A percentile compares a stretch with the other conserved stretches of the same genome.
Evolutionary conservation across 257 asterid genomes (phyloP).

Genomic region (Nicotiana benthamiana): DNA sequence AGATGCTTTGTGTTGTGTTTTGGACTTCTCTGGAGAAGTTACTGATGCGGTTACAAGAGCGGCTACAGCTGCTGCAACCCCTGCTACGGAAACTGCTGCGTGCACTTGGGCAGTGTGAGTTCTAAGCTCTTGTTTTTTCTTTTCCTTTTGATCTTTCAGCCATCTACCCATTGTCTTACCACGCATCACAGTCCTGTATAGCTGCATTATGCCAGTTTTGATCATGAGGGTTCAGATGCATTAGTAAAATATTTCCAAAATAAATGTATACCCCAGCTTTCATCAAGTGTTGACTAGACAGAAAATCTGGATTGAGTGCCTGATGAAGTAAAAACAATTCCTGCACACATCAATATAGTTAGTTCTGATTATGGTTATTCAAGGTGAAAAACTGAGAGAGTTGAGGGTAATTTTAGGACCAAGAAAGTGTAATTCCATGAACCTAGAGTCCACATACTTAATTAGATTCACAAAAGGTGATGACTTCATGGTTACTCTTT

Average conservation of each 20-base stretch:
- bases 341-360: slow-evolving; percentile 25
- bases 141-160: slow-evolving; percentile 73
- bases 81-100: slow-evolving; percentile 77
- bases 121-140: slow-evolving; percentile 71
- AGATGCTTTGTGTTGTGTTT: slow-evolving; percentile 30
- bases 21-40: slow-evolving; percentile 35
- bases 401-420: not conserved
- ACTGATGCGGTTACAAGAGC: slow-evolving; percentile 56
- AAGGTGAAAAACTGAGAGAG: not conserved
- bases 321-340: slow-evolving; percentile 61
- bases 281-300: slow-evolving; percentile 45
- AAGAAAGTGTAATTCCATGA: not conserved
- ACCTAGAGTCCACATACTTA: not conserved
- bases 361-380: not conserved
- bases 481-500: not conserved
- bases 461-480: not conserved
- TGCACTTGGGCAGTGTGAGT: slow-evolving; percentile 79
- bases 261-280: slow-evolving; percentile 45
- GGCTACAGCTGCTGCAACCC: slow-evolving; percentile 87
- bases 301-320: slow-evolving; percentile 54
- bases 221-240: not conserved
- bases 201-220: slow-evolving; percentile 20
- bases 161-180: slow-evolving; percentile 62
- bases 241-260: not conserved
- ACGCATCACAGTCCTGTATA: slow-evolving; percentile 47